Conservation (phyloP, 768 basidiomycete genomes). For the Leccinum boreale region DNA sequence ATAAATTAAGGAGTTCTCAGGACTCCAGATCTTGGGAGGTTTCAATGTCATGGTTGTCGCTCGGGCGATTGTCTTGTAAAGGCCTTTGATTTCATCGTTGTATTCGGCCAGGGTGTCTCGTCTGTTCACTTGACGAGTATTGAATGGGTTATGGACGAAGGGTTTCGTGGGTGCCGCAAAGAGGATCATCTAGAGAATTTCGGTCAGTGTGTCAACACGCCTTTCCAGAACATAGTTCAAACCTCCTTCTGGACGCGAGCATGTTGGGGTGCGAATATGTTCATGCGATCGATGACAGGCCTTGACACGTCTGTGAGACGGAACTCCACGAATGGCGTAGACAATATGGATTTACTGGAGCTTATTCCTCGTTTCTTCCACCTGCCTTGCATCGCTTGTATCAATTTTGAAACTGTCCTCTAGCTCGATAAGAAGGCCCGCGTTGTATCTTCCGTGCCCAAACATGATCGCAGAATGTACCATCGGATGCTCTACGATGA, state of each 20-base stretch:
- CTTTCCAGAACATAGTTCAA: background rate
- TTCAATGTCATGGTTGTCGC: slow-evolving; percentile 5
- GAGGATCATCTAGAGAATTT: slow-evolving; percentile 13
- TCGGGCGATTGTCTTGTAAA: slow-evolving; percentile 9
- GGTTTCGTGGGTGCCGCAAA: slow-evolving; percentile 10
- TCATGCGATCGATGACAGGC: slow-evolving; percentile 16
- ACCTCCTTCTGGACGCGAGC: slow-evolving; percentile 23
- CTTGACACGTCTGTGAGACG: slow-evolving; percentile 5
- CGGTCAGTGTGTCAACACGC: background rate
- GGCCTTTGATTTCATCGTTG: slow-evolving; percentile 9
- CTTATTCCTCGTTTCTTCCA: slow-evolving; percentile 12
- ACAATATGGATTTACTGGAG: slow-evolving; percentile 8
- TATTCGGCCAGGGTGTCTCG: slow-evolving; percentile 10
- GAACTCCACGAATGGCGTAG: background rate
- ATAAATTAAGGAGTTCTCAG: slow-evolving; percentile 8
- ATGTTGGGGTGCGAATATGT: slow-evolving; percentile 20
- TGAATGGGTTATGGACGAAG: slow-evolving; percentile 4
- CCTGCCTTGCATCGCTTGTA: slow-evolving; percentile 2
- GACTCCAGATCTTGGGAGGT: slow-evolving; percentile 18
- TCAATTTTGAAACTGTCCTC: slow-evolving; percentile 8
- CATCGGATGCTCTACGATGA: slow-evolving; percentile 14
- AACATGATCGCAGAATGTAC: slow-evolving; percentile 19
- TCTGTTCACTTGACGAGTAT: slow-evolving; percentile 6
- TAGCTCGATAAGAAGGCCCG: slow-evolving; percentile 17
- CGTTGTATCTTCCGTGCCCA: slow-evolving; percentile 19